phyloP scores from a whole-genome alignment of 305 asterid genomes.

The Andrographis paniculata region DNA sequence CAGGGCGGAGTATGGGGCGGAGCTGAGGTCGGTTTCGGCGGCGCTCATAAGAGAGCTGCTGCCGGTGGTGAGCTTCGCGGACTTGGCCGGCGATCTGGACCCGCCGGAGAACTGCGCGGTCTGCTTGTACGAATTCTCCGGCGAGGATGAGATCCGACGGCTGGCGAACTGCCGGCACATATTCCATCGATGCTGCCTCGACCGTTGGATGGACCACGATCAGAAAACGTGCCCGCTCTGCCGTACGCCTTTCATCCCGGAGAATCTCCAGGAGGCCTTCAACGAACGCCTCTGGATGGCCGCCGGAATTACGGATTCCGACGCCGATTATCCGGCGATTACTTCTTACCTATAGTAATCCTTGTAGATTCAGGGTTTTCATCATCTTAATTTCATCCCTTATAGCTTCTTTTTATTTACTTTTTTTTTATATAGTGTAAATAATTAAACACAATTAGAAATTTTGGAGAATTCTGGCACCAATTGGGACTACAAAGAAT shows the following conservation, averaged over 20 bases:
- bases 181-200: constrained; percentile 75
- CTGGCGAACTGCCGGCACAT: constrained; percentile 66
- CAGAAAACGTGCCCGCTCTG: too few relatives aligned
- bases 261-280: constrained; percentile 51
- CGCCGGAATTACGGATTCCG: constrained; percentile 31
- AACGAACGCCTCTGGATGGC: constrained; percentile 69
- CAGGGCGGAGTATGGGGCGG: constrained; percentile 25
- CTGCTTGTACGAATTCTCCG: constrained; percentile 60
- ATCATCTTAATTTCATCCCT: too few relatives aligned
- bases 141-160: constrained; percentile 74
- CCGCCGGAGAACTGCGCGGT: constrained; percentile 67
- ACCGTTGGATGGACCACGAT: constrained; percentile 97
- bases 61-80: constrained; percentile 56
- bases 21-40: constrained; percentile 43
- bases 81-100: constrained; percentile 35
- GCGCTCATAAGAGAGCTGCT: constrained; percentile 61
- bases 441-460: too few relatives aligned
- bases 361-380: too few relatives aligned
- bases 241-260: constrained; percentile 60
- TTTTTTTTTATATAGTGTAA: too few relatives aligned
- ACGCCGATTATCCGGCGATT: constrained; percentile 40
- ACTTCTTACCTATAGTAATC: constrained; percentile 26
- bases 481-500: too few relatives aligned
- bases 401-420: too few relatives aligned
- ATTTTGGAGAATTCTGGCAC: too few relatives aligned